phyloP scores from a whole-genome alignment of 73 alveolate genomes.

The Blepharisma stoltei region DNA sequence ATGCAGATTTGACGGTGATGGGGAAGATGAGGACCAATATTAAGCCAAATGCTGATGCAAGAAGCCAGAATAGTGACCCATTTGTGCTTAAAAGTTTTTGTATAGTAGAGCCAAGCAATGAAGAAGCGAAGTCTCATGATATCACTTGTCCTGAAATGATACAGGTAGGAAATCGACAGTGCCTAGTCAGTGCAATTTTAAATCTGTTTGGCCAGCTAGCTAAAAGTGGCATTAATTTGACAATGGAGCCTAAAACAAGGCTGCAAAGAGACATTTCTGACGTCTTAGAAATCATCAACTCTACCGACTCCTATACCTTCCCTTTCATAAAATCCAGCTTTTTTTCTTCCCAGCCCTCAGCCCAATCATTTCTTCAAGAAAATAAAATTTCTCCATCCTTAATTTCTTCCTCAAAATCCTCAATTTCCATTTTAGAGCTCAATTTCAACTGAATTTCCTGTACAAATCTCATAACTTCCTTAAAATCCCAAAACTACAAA shows the following conservation, averaged over 20 bases:
- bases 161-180: neutral
- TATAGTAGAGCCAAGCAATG: neutral
- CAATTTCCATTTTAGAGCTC: neutral
- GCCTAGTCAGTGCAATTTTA: neutral
- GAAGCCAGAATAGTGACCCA: too few species aligned
- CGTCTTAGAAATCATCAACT: neutral
- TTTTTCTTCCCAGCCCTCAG: neutral
- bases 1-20: neutral
- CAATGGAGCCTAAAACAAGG: neutral
- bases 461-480: neutral
- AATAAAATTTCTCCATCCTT: neutral
- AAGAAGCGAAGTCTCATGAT: neutral
- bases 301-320: neutral
- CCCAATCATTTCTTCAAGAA: neutral
- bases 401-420: neutral
- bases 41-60: neutral
- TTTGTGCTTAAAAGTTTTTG: neutral
- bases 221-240: neutral
- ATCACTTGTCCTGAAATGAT: neutral
- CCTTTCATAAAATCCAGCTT: neutral
- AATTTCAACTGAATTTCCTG: slow-evolving; percentile 11
- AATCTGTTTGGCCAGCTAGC: neutral
- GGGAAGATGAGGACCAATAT: neutral
- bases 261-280: neutral
- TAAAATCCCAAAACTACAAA: neutral